Base-by-base conservation (phyloP, 1,284 basidiomycete genomes). In the Naganishia sp. region DNA sequence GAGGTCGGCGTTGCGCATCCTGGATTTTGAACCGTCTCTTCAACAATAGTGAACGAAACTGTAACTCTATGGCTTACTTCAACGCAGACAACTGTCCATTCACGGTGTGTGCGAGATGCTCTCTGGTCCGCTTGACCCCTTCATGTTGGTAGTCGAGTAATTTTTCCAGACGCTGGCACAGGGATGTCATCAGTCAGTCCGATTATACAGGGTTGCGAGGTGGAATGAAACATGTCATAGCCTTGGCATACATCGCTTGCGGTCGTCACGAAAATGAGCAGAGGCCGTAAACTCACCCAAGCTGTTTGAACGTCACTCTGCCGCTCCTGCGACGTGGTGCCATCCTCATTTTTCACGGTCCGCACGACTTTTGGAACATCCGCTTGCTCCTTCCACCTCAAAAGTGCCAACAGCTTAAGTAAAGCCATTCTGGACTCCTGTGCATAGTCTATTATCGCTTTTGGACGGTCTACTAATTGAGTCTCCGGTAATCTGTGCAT, bases 341-440 rank as follows among this genome's bases (percentile, higher is more conserved):
- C 57, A 35, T 28, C 57, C 32, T 23, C 45, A 10, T 42, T 42
- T 13, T 41, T 54, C 21, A 25, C 50, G 31, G 42, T 49, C 32
- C 21, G 50, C 18, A 54, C 32, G 2, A 46, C 31, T 28, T 61
- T 66, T 21, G 43, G 52, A 35, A 62, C 57, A 42, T 66, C 65
- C 10, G 57, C 65, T 49, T 61, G 52, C 28, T 46, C 55, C 32
- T 66, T 66, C 65, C 65, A 66, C 21, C 54, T 54, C 13, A 66
- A 21, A 5, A 66, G 28, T 2, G 52, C 65, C 18, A 66, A 25
- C 6, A 66, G 52, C 35, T 66, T 66, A 15, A 66, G 32, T n/a
- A 66, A 50, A 23, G 65, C 65, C 43, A 60, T 61, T 56, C 65
- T 43, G 11, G 65, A 52, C 41, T 66, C 57, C 32, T 49, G 58